These are phyloP conservation scores for Cercospora zeina DNA, from an alignment of 2,329 filamentous ascomycete species.

Conservation along the genomic window DNA sequence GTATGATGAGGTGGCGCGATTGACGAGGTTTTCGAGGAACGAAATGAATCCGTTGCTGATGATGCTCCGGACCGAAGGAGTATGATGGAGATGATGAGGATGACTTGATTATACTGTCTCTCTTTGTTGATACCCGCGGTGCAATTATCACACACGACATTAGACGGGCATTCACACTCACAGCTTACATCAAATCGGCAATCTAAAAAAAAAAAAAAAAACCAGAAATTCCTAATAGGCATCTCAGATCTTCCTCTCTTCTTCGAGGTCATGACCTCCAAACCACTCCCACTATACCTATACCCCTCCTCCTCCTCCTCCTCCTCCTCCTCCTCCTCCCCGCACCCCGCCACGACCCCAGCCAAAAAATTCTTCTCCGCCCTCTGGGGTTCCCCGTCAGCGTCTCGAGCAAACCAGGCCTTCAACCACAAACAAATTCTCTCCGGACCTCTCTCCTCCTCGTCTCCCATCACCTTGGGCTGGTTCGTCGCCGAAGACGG, in stretches of 20 bases:
- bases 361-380: slow-evolving; percentile 12
- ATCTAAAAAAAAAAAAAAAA: slow-evolving; percentile 21
- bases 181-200: not conserved
- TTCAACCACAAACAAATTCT: slow-evolving; percentile 23
- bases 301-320: no score
- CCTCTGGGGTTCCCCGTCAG: slow-evolving; percentile 18
- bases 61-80: slow-evolving; percentile 18
- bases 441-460: slow-evolving; percentile 21
- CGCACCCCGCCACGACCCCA: not conserved
- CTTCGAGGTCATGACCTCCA: no score
- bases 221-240: slow-evolving; percentile 19
- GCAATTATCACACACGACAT: no score
- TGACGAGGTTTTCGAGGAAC: slow-evolving; percentile 15
- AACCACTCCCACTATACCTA: no score
- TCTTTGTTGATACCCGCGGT: no score
- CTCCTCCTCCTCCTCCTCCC: slow-evolving; percentile 7
- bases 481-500: slow-evolving; percentile 16
- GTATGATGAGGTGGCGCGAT: slow-evolving; percentile 5
- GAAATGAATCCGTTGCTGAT: slow-evolving; percentile 20
- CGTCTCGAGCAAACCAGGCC: slow-evolving; percentile 15
- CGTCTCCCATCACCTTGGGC: slow-evolving; percentile 7
- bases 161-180: no score
- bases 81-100: slow-evolving; percentile 17
- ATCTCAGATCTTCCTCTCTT: not conserved
- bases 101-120: not conserved